These are phyloP conservation scores for Fragaria iinumae DNA, from an alignment of 306 rosid genomes.

Conservation along the genomic window DNA sequence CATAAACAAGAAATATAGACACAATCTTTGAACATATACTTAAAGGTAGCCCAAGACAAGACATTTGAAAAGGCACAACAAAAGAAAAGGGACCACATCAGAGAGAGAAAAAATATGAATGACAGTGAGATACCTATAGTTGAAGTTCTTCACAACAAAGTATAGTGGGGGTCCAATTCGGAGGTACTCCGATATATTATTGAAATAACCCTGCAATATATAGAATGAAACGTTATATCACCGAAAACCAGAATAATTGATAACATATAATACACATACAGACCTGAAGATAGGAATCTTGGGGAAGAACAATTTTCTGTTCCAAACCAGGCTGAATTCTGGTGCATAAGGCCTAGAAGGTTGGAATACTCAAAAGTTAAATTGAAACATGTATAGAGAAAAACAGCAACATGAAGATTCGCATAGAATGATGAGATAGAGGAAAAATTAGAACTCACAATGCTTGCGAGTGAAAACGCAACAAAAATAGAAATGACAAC, in stretches of 20 bases:
- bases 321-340: slow-evolving; percentile 96
- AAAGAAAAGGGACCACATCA: neutral
- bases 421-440: neutral
- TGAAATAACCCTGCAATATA: slow-evolving; percentile 87
- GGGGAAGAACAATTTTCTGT: slow-evolving; percentile 93
- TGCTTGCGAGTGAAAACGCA: slow-evolving; percentile 86
- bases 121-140: slow-evolving; percentile 64
- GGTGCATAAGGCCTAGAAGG: slow-evolving; percentile 74
- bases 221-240: slow-evolving; percentile 19
- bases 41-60: neutral
- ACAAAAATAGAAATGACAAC: slow-evolving; percentile 65
- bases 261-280: slow-evolving; percentile 14
- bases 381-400: slow-evolving; percentile 14
- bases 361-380: slow-evolving; percentile 22
- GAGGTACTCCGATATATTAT: slow-evolving; percentile 78
- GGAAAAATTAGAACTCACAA: slow-evolving; percentile 55
- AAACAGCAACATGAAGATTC: slow-evolving; percentile 24
- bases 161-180: slow-evolving; percentile 94
- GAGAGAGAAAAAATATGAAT: slow-evolving; percentile 10
- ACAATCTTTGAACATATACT: neutral
- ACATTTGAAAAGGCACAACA: neutral
- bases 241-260: neutral
- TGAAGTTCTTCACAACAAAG: slow-evolving; percentile 92
- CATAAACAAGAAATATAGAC: neutral
- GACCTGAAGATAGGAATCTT: slow-evolving; percentile 97